A percentile compares a stretch with the other conserved stretches of the same genome.
Conservation (phyloP, 108 stramenopile genomes). For the Skeletonema costatum region DNA sequence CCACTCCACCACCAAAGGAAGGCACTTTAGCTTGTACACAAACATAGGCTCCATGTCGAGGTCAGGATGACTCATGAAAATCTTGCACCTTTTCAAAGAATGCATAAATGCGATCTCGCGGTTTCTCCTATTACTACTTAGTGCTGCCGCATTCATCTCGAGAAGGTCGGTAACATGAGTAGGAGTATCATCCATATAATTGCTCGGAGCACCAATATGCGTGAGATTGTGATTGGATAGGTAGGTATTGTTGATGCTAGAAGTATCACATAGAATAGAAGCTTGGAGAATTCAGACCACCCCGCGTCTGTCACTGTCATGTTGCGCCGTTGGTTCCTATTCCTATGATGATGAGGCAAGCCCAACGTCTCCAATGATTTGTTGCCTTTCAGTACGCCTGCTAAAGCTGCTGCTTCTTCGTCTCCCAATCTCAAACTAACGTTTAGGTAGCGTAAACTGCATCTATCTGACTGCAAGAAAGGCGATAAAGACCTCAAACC, state of each 20-base stretch:
- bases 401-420: not conserved
- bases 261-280: constrained; percentile 21
- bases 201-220: not conserved
- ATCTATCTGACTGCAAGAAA: not conserved
- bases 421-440: not conserved
- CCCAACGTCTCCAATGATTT: not conserved
- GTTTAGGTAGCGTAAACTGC: not conserved
- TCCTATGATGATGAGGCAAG: not conserved
- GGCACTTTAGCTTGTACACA: not conserved
- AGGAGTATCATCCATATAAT: not conserved
- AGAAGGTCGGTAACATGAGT: not conserved
- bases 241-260: constrained; percentile 16
- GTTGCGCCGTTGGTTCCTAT: not conserved
- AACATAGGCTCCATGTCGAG: constrained; percentile 6
- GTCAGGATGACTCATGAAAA: not conserved
- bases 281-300: constrained; percentile 11
- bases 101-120: too few species aligned
- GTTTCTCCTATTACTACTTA: too few species aligned
- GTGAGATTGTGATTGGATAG: constrained; percentile 5
- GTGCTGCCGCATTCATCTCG: not conserved
- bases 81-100: not conserved
- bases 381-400: not conserved
- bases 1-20: not conserved
- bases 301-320: constrained; percentile 10
- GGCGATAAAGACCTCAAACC: not conserved